These are phyloP conservation scores for Diaporthe sp. DNA, from an alignment of 2,329 filamentous ascomycete species.

Conservation along the genomic window DNA sequence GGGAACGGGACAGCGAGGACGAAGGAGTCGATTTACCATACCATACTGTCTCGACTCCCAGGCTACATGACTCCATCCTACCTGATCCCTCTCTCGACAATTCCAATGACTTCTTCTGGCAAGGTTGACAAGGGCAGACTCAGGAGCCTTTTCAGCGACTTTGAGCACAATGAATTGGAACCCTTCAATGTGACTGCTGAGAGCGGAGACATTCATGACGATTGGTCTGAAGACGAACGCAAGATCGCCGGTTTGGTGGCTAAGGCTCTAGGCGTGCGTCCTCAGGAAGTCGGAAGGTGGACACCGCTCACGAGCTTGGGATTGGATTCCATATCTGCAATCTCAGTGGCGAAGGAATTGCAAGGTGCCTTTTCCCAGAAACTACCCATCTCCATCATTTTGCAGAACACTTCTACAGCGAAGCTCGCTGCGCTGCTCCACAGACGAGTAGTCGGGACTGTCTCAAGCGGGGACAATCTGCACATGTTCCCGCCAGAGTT, in stretches of 20 bases:
- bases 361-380: constrained; percentile 54
- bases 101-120: constrained; percentile 80
- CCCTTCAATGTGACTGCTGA: constrained; percentile 35
- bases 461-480: neutral
- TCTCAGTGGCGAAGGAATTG: constrained; percentile 72
- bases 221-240: constrained; percentile 67
- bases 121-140: constrained; percentile 76
- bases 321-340: constrained; percentile 85
- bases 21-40: constrained; percentile 61
- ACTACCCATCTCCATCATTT: constrained; percentile 74
- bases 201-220: constrained; percentile 44
- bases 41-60: constrained; percentile 68
- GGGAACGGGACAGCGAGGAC: constrained; percentile 42
- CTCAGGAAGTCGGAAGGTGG: constrained; percentile 64
- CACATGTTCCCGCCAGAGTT: constrained; percentile 44
- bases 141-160: constrained; percentile 53
- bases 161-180: constrained; percentile 58
- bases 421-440: constrained; percentile 60
- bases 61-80: constrained; percentile 83
- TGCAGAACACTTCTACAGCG: constrained; percentile 75
- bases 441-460: neutral
- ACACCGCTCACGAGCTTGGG: constrained; percentile 83
- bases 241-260: constrained; percentile 66
- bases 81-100: constrained; percentile 73
- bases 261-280: constrained; percentile 56